These are phyloP conservation scores for Ulota crispa DNA, from an alignment of 225 moss, liverwort and hornwort species.

Conservation along the genomic window DNA sequence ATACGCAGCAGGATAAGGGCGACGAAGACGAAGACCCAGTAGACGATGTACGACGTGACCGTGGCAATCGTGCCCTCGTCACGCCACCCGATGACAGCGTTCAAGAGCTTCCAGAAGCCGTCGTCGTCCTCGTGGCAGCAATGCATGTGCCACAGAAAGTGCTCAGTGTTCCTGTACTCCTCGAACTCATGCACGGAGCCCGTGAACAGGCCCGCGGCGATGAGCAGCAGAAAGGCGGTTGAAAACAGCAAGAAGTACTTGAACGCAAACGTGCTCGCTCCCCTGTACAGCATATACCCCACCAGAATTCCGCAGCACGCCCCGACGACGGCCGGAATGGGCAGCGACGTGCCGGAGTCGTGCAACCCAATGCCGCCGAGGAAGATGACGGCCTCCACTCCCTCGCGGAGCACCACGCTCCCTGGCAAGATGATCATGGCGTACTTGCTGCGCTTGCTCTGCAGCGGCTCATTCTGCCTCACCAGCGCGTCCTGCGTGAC, in stretches of 20 bases:
- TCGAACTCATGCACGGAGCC: conserved; percentile 74
- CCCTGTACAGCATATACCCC: conserved; percentile 54
- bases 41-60: conserved; percentile 55
- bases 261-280: conserved; percentile 56
- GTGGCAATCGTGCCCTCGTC: conserved; percentile 70
- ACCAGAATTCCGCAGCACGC: conserved; percentile 50
- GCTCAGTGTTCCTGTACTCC: conserved; percentile 54
- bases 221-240: conserved; percentile 54
- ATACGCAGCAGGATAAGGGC: conserved; percentile 36
- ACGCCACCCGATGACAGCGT: conserved; percentile 66
- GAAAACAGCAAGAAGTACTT: conserved; percentile 57
- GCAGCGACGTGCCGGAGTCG: conserved; percentile 54
- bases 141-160: conserved; percentile 62
- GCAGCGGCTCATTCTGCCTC: conserved; percentile 17
- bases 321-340: conserved; percentile 54
- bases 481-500: conserved; percentile 35
- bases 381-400: conserved; percentile 74
- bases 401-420: conserved; percentile 64
- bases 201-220: conserved; percentile 67
- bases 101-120: conserved; percentile 72
- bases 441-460: conserved; percentile 48
- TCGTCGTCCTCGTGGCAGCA: conserved; percentile 59
- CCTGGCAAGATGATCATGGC: conserved; percentile 60
- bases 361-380: conserved; percentile 63
- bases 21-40: conserved; percentile 58